These are phyloP conservation scores for Aristolochia californica DNA, from an alignment of 164 flowering plant genomes.

Conservation along the genomic window DNA sequence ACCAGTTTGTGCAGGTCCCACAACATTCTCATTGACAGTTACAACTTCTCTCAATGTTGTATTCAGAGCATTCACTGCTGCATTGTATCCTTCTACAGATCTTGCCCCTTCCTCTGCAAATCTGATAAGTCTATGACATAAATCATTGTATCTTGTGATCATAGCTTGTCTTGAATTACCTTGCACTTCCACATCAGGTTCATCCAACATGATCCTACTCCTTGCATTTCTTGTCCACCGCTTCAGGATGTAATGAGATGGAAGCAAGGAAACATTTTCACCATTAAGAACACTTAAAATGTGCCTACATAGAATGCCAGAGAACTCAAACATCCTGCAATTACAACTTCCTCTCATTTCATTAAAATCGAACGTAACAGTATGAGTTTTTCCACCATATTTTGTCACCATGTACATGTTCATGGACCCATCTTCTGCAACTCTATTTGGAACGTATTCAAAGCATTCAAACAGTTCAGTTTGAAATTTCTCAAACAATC, in stretches of 20 bases:
- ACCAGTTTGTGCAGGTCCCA: neutral
- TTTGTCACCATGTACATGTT: conserved; percentile 26
- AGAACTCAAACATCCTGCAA: conserved; percentile 11
- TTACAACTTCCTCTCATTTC: conserved; percentile 10
- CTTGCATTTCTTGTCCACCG: conserved; percentile 9
- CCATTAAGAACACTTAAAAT: conserved; percentile 7
- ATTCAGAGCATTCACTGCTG: conserved; percentile 3
- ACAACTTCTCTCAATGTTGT: conserved; percentile 1
- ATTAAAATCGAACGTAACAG: conserved; percentile 4
- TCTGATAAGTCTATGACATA: conserved; percentile 4
- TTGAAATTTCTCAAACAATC: conserved; percentile 35
- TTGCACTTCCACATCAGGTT: neutral
- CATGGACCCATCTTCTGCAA: conserved; percentile 15
- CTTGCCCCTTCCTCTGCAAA: conserved; percentile 10
- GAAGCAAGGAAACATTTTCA: conserved; percentile 5
- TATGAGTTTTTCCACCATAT: conserved; percentile 21
- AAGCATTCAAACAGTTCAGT: conserved; percentile 34
- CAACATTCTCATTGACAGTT: neutral
- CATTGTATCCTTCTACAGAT: conserved; percentile 1
- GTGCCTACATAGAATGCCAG: conserved; percentile 10
- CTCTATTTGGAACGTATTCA: conserved; percentile 24
- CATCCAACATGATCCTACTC: neutral
- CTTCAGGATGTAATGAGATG: conserved; percentile 11
- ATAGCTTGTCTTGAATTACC: conserved; percentile 3
- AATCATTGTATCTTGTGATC: conserved; percentile 7